Base-by-base conservation (phyloP, 108 stramenopile genomes). In the Pseudonitzschia multistriata region DNA sequence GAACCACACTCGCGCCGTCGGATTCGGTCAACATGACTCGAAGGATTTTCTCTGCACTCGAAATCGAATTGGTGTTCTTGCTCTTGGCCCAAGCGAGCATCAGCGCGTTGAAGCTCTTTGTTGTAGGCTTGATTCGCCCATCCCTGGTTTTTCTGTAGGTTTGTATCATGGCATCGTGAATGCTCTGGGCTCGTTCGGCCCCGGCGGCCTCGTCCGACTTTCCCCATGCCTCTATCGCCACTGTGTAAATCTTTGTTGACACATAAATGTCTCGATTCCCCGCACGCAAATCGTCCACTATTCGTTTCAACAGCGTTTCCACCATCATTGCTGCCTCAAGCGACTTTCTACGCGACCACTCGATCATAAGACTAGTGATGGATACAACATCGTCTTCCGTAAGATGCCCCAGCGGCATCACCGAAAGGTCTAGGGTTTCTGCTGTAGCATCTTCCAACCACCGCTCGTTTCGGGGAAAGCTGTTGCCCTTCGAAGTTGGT, bases 181-280 rank as follows among this genome's bases (percentile, higher is more conserved):
- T 89, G 8, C 72, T 70, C 47, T 82, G 81, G 1, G 85, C 88
- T 7, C 88, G 70, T 71, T 89, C 79, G 40, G 85, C 85, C 3
- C 81, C 83, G 3, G 79, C 76, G 34, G 71, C 74, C 19, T 70
- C 66, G 17, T 84, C 85, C 67, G 73, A 74, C 62, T 81, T 86
- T 21, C 83, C 82, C 88, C 88, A 89, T 4, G 83, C 85, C 59
- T 89, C 83, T 52, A 89, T 89, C 10, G 82, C 77, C 42, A 79
- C 62, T 3, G 75, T 74, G 50, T 84, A 84, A 70, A 84, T 79
- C 57, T 74, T 67, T 2, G 80, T 71, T 13, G 74, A 79, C n/a
- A 84, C 81, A 14, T 71, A 40, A 6, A 81, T 76, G 24, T 62
- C 62, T 4, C 17, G 15, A 65, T 83, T 83, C 1, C 67, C 71